These are phyloP conservation scores for Insectozyma bohioensis DNA, from an alignment of 1,139 yeast species.

Conservation along the genomic window DNA sequence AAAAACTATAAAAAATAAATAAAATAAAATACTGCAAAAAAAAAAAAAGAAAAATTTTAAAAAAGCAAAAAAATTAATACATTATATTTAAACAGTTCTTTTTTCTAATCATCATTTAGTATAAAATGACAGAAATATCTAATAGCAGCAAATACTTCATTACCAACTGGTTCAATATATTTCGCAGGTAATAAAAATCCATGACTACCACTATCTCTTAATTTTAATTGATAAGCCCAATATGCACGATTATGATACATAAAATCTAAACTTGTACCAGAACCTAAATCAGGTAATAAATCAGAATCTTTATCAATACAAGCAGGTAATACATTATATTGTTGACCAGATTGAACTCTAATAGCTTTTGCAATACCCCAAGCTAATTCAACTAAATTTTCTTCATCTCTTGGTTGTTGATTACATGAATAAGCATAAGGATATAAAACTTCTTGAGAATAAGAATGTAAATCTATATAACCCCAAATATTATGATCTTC, in stretches of 20 bases:
- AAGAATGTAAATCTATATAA: slow-evolving; percentile 79
- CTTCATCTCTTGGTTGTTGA: slow-evolving; percentile 73
- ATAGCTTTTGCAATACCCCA: slow-evolving; percentile 78
- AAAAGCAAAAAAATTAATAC: too few relatives aligned
- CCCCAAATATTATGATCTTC: slow-evolving; percentile 66
- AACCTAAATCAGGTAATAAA: slow-evolving; percentile 68
- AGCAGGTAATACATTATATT: slow-evolving; percentile 70
- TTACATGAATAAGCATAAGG: slow-evolving; percentile 83
- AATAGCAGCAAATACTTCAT: slow-evolving; percentile 68
- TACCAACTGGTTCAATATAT: slow-evolving; percentile 73
- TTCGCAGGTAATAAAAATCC: slow-evolving; percentile 78
- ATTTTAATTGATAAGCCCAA: slow-evolving; percentile 82
- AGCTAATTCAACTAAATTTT: slow-evolving; percentile 75
- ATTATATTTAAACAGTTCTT: too few relatives aligned
- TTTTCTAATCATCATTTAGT: slow-evolving; percentile 35
- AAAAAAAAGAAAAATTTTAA: too few relatives aligned
- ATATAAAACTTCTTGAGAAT: slow-evolving; percentile 77
- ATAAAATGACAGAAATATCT: slow-evolving; percentile 71
- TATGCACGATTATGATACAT: slow-evolving; percentile 81
- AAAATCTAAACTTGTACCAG: slow-evolving; percentile 80
- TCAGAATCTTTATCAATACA: slow-evolving; percentile 77
- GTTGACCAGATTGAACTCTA: slow-evolving; percentile 59
- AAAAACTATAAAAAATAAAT: too few relatives aligned
- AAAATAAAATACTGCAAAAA: too few relatives aligned
- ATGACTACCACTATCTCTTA: slow-evolving; percentile 80